phyloP scores from a whole-genome alignment of 2,329 filamentous ascomycete genomes.

The Chaetothyriales sp. region DNA sequence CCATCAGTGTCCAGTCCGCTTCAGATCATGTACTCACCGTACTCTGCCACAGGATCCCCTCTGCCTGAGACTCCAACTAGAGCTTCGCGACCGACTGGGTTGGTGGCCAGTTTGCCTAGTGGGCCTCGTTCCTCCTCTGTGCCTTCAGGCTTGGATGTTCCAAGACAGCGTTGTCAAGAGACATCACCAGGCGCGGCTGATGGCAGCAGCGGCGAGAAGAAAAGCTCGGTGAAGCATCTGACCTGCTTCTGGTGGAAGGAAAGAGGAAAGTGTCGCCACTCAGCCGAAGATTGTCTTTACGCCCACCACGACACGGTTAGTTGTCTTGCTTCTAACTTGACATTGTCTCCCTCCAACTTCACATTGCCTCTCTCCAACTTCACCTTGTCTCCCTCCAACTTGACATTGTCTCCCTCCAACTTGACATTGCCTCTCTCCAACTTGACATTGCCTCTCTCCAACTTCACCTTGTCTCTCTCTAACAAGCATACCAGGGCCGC shows the following conservation, averaged over 20 bases:
- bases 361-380: constrained; percentile 7
- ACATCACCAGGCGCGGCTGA: not conserved
- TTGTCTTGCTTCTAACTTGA: constrained; percentile 5
- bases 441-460: too few species aligned
- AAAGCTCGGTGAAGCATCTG: constrained; percentile 19
- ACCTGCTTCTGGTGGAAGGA: constrained; percentile 23
- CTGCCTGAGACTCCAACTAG: constrained; percentile 4
- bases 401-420: too few species aligned
- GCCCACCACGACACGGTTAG: constrained; percentile 20
- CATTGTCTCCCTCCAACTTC: constrained; percentile 6
- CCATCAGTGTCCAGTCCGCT: not conserved
- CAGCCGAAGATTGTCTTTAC: constrained; percentile 20
- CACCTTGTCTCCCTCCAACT: constrained; percentile 5
- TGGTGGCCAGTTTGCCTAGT: constrained; percentile 1
- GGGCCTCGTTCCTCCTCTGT: constrained; percentile 12
- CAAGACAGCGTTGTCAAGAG: not conserved
- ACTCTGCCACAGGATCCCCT: not conserved
- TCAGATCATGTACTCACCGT: not conserved
- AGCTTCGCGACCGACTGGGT: constrained; percentile 4
- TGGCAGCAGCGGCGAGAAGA: constrained; percentile 2
- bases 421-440: constrained; percentile 7
- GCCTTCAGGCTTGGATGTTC: constrained; percentile 5
- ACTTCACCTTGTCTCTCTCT: constrained; percentile 9
- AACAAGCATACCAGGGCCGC: constrained; percentile 1
- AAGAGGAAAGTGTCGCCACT: constrained; percentile 18